phyloP scores from a whole-genome alignment of 768 basidiomycete genomes.

The Naematelia aurantialba region DNA sequence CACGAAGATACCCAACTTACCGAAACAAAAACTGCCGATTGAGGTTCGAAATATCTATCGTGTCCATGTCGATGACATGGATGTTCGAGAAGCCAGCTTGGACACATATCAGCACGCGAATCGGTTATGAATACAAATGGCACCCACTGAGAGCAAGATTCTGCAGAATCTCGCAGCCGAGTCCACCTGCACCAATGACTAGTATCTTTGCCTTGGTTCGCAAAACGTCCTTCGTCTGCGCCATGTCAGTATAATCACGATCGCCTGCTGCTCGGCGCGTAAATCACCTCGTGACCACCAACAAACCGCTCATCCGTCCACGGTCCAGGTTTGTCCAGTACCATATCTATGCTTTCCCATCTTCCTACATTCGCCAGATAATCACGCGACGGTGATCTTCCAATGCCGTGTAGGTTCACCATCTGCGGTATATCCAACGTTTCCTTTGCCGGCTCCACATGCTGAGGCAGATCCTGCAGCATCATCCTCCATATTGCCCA shows the following conservation, averaged over 20 bases:
- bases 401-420: background rate
- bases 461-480: slow-evolving; percentile 25
- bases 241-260: slow-evolving; percentile 55
- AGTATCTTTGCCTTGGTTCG: slow-evolving; percentile 81
- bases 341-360: slow-evolving; percentile 79
- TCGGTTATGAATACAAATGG: background rate
- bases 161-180: slow-evolving; percentile 94
- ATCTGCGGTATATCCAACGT: background rate
- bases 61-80: slow-evolving; percentile 99
- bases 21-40: slow-evolving; percentile 98
- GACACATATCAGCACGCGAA: background rate
- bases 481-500: slow-evolving; percentile 47
- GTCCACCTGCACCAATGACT: slow-evolving; percentile 94
- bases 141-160: slow-evolving; percentile 74
- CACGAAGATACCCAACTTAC: slow-evolving; percentile 51
- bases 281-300: slow-evolving; percentile 73
- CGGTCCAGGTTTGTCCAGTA: slow-evolving; percentile 80
- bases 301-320: slow-evolving; percentile 75
- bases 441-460: too few species aligned
- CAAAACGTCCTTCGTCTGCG: slow-evolving; percentile 81
- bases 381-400: background rate
- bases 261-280: background rate
- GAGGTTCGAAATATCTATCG: slow-evolving; percentile 97
- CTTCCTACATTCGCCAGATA: slow-evolving; percentile 52
- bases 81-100: slow-evolving; percentile 90